phyloP scores from a whole-genome alignment of 805 yeast species.

The Candida maris region DNA sequence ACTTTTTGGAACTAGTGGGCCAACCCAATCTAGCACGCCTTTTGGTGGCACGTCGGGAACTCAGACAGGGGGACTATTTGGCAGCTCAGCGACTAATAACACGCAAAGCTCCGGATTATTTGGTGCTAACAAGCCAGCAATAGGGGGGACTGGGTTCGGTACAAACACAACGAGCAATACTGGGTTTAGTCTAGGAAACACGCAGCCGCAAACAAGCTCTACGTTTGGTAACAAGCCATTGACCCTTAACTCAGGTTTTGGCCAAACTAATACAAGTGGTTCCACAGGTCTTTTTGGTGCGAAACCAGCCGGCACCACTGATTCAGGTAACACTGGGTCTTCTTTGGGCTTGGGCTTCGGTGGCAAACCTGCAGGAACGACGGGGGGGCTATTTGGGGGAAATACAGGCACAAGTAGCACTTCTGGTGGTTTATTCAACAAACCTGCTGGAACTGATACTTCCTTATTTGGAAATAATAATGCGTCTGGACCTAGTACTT shows the following conservation, averaged over 20 bases:
- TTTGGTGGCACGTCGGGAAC: conserved; percentile 20
- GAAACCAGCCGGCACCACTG: conserved; percentile 17
- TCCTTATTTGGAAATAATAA: conserved; percentile 32
- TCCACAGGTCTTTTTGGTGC: conserved; percentile 37
- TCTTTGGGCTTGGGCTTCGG: conserved; percentile 29
- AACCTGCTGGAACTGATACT: conserved; percentile 11
- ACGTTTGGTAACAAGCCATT: conserved; percentile 34
- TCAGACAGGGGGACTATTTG: conserved; percentile 31
- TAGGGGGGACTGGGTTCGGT: conserved; percentile 21
- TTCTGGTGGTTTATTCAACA: conserved; percentile 40
- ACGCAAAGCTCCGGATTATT: conserved; percentile 37
- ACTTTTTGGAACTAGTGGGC: conserved; percentile 16
- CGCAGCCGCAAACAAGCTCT: conserved; percentile 29
- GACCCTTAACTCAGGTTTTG: conserved; percentile 30
- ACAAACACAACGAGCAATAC: conserved; percentile 20
- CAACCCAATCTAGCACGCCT: conserved; percentile 19
- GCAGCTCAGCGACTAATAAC: conserved; percentile 25
- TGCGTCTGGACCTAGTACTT: not conserved
- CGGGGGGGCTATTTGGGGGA: conserved; percentile 11
- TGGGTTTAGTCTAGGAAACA: conserved; percentile 16
- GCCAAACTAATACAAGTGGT: conserved; percentile 17
- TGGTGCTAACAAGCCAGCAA: conserved; percentile 29
- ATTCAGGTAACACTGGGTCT: conserved; percentile 9
- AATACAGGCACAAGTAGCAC: conserved; percentile 15
- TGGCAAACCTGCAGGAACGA: conserved; percentile 13